Percentiles rank a stretch among this genome's conserved stretches.
Conservation (phyloP, 148 eudicot genomes). For the Fagopyrum esculentum region DNA sequence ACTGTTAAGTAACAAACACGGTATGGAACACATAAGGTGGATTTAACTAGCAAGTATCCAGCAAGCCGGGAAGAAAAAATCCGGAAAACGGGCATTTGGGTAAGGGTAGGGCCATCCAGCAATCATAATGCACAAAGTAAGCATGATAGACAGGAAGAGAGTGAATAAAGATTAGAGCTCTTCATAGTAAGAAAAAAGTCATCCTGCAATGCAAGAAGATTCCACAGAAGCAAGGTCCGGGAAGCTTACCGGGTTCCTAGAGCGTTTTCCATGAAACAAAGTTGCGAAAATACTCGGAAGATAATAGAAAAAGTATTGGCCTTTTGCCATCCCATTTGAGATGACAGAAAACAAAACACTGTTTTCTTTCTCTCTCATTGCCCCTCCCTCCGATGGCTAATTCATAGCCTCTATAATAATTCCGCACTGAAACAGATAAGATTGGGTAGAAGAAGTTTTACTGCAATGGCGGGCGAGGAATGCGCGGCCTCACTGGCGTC, state of each 20-base stretch:
- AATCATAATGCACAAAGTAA: not conserved
- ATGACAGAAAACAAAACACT: not conserved
- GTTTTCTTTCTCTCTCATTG: not conserved
- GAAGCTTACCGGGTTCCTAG: not conserved
- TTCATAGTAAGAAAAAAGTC: not conserved
- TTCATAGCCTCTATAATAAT: not conserved
- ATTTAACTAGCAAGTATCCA: too few species aligned
- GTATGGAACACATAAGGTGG: too few species aligned
- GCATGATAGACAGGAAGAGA: not conserved
- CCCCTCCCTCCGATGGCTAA: not conserved
- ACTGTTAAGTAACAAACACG: too few species aligned
- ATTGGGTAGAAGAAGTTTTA: not conserved
- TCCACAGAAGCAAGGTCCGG: not conserved
- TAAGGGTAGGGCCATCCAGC: not conserved
- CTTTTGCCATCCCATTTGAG: not conserved
- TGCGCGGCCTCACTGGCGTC: slow-evolving; percentile 11
- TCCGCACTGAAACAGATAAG: not conserved
- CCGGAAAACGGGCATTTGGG: too few species aligned
- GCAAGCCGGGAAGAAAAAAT: too few species aligned
- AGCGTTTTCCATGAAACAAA: slow-evolving; percentile 6
- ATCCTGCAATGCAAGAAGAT: slow-evolving; percentile 5
- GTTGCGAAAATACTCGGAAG: not conserved
- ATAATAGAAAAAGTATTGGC: not conserved
- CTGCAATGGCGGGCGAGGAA: slow-evolving; percentile 6
- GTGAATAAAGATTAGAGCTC: not conserved